Base-by-base conservation (phyloP, 805 yeast species). In the Pichia nanzhaoensis region DNA sequence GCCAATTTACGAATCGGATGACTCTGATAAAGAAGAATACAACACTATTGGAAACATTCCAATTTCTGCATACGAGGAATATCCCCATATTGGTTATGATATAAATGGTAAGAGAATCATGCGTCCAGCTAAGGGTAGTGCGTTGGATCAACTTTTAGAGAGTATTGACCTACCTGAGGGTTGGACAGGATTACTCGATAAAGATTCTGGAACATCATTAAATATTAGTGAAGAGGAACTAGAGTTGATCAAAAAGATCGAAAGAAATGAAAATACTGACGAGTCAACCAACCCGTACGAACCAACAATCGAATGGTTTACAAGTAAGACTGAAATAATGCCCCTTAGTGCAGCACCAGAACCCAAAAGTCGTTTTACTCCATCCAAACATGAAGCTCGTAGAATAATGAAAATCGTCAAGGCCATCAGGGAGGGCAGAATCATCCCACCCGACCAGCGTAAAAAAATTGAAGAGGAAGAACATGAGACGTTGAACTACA, bases 71-170 rank as follows among this genome's bases (percentile, higher is more conserved):
- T 93, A 93, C 61, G 99, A 93, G 45, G 95, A 90, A 65, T 84
- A 84, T 81, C 99, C 99, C 1, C 99, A 93, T 61, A 80, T 93
- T 49, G 98, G 99, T 47, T 93, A 93, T 64, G 91, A 88, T 63
- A 90, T 93, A 57, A 93, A 93, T 62, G 99, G 99, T 58, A 91
- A 90, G 63, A 79, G 99, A 60, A 90, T 93, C 60, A 91, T 93
- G 98, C 80, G 99, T 64, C 99, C 99, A 12, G 99, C 98, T 9
- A 84, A 87, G 57, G 96, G 97, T 13, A 80, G 95, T 47, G 99
- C 98, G 1, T 74, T 93, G 53, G 98, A 93, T 59, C 84, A 83
- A 57, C 74, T 93, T 51, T 69, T 93, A 52, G 99, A 91, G 59
- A 73, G 81, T 27, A 93, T 93, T 49, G 99, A 93, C 50, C 71